Evolutionary conservation across 2,329 filamentous ascomycete genomes (phyloP), one percentile per base, ranked within the genome.

Genomic region (Ceratocystis destructans): DNA sequence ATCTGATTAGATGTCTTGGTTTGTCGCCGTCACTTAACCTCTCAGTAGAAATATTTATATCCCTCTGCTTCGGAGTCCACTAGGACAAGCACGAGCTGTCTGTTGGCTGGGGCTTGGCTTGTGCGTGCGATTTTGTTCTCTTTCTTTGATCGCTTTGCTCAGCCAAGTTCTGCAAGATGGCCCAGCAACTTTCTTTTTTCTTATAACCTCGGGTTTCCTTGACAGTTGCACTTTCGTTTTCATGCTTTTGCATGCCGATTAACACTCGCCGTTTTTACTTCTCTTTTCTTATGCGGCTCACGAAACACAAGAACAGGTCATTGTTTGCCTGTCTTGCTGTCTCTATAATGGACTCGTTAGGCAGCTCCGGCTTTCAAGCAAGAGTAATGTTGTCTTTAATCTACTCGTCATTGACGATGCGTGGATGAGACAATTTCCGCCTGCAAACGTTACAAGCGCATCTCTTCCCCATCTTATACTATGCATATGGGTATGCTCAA

Each of bases 1-100:
- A 65, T 65, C 55, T 37, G 45, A 31, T 41, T 12, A 50, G 64
- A 65, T 65, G 45, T 37, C 44, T 61, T 61, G 50, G 25, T n/a
- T 61, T 50, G 44, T 50, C 44, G 12, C 37, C 7, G 25, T 31
- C 55, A 31, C 64, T 65, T 61, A 65, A 50, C 55, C 57, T 46
- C 15, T 65, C 53, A 65, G 64, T 53, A 65, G 64, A 64, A 41
- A 33, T 22, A 64, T 55, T 7, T 25, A 17, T 17, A 50, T 46
- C 50, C 55, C 15, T 50, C 5, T 61, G 28, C 25, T 31, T 22
- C 8, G 17, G 61, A 50, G 37, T 25, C 22, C 48, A 15, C 28
- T 15, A 4, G 22, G 48, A 53, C 25, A 41, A 41, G 37, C 37
- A 41, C 10, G 12, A 28, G 48, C 20, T 28, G 25, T 25, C 10